Base-by-base conservation (phyloP, 2,329 filamentous ascomycete species). In the Ploettnerulaceae sp. region DNA sequence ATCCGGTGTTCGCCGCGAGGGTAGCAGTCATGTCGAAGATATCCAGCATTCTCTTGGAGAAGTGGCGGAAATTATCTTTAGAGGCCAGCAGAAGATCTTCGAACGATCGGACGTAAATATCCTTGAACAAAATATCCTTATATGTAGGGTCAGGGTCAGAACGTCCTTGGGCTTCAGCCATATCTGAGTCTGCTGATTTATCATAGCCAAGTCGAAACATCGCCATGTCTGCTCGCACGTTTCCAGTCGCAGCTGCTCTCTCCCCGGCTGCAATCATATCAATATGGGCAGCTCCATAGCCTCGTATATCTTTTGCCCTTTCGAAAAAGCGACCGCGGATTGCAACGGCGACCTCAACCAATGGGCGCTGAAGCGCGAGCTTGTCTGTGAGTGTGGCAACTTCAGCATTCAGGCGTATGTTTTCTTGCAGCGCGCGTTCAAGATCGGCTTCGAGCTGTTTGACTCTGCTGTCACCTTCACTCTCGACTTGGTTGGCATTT, bases 21-120 rank as follows among this genome's bases (percentile, higher is more conserved):
- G 37, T 39, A 11, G 21, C 37, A 14, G 37, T 28, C 37, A 39
- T 39, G 21, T 39, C 37, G 14, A 14, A 39, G 12, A 29, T 39
- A 14, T 39, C 37, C 5, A 39, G 21, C 35, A 24, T 37, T 21
- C 25, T 37, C 35, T n/a, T n/a, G n/a, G 35, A 21, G 14, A 24
- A 37, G 12, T 21, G 15, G 12, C 35, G n/a, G 20, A 37, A 24
- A 14, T 25, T 7, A 3, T 37, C 7, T n/a, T 26, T 25, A 21
- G 22, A 22, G 25, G n/a, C 20, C 5, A 24, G 4, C 20, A 12
- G 2, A 15, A 26, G 20, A 7, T 25, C n/a, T 9, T 22, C 25
- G 35, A 25, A 37, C 12, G 12, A 15, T 14, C 11, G 4, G 12
- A 21, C 22, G 15, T 37, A 37, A 6, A 37, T 9, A 7, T 37